These are phyloP conservation scores for Hypholoma sublateritium DNA, from an alignment of 768 basidiomycete species.

Conservation along the genomic window DNA sequence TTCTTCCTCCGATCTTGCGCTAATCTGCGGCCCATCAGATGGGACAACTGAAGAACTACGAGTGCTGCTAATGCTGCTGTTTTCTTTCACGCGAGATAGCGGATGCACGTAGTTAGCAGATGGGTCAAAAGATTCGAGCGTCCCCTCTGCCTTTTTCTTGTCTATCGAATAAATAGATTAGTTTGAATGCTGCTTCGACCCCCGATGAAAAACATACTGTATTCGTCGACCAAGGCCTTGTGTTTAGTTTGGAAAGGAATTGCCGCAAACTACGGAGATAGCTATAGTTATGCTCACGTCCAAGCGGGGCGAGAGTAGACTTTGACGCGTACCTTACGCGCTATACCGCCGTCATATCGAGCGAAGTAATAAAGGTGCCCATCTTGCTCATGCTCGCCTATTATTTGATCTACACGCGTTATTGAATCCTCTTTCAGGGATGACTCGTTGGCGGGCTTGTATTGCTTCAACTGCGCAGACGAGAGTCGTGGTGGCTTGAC, in stretches of 20 bases:
- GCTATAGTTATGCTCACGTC: too few species aligned
- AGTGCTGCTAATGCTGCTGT: slow-evolving; percentile 28
- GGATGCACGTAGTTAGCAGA: slow-evolving; percentile 57
- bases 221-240: slow-evolving; percentile 50
- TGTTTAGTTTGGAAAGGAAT: slow-evolving; percentile 35
- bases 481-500: slow-evolving; percentile 39
- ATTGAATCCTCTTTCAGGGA: slow-evolving; percentile 32
- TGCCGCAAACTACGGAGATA: slow-evolving; percentile 39
- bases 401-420: slow-evolving; percentile 43
- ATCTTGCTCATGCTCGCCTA: slow-evolving; percentile 53
- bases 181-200: background rate
- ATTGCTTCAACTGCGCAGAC: slow-evolving; percentile 37
- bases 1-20: slow-evolving; percentile 28
- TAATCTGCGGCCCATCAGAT: slow-evolving; percentile 18
- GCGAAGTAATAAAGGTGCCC: slow-evolving; percentile 59
- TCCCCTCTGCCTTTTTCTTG: slow-evolving; percentile 40
- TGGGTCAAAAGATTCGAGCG: slow-evolving; percentile 59
- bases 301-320: background rate
- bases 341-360: slow-evolving; percentile 54
- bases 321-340: slow-evolving; percentile 44
- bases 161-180: slow-evolving; percentile 33
- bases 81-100: slow-evolving; percentile 49
- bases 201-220: slow-evolving; percentile 42
- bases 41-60: slow-evolving; percentile 2
- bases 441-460: slow-evolving; percentile 34